phyloP scores from a whole-genome alignment of 169 alveolate genomes.

The Plasmodium yoelii region DNA sequence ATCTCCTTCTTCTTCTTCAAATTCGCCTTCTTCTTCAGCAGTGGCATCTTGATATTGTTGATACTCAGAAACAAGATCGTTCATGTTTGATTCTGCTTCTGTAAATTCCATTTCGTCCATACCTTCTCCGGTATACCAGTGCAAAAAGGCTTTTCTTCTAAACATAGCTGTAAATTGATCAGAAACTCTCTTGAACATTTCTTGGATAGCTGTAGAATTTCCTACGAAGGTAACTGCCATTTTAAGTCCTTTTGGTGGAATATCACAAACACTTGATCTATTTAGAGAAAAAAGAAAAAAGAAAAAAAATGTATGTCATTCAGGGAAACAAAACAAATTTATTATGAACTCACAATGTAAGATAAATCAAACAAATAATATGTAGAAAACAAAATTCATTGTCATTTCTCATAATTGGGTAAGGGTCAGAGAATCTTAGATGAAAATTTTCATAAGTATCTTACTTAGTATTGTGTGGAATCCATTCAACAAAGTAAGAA shows the following conservation, averaged over 20 bases:
- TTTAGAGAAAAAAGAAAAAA: slow-evolving; percentile 6
- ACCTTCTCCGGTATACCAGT: slow-evolving; percentile 99
- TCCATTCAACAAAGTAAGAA: slow-evolving; percentile 99
- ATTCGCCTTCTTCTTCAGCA: slow-evolving; percentile 94
- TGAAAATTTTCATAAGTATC: neutral
- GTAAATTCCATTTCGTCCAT: slow-evolving; percentile 99
- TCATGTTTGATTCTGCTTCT: slow-evolving; percentile 98
- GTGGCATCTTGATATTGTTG: slow-evolving; percentile 99
- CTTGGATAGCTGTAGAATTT: slow-evolving; percentile 98
- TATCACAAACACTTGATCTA: slow-evolving; percentile 97
- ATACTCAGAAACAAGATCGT: slow-evolving; percentile 97
- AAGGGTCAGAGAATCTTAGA: too few species aligned
- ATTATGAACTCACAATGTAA: too few species aligned
- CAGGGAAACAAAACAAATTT: neutral
- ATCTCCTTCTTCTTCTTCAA: slow-evolving; percentile 75
- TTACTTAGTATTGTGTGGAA: slow-evolving; percentile 96
- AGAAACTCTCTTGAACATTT: slow-evolving; percentile 98
- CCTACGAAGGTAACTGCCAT: slow-evolving; percentile 98
- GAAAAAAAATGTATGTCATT: neutral
- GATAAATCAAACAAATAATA: neutral
- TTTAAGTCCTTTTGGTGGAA: slow-evolving; percentile 98
- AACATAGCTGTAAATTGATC: slow-evolving; percentile 98
- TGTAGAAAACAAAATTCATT: neutral
- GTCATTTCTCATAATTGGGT: neutral
- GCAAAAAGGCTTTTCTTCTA: slow-evolving; percentile 98